phyloP scores from a whole-genome alignment of 768 basidiomycete genomes.

The Rickenella mellea region DNA sequence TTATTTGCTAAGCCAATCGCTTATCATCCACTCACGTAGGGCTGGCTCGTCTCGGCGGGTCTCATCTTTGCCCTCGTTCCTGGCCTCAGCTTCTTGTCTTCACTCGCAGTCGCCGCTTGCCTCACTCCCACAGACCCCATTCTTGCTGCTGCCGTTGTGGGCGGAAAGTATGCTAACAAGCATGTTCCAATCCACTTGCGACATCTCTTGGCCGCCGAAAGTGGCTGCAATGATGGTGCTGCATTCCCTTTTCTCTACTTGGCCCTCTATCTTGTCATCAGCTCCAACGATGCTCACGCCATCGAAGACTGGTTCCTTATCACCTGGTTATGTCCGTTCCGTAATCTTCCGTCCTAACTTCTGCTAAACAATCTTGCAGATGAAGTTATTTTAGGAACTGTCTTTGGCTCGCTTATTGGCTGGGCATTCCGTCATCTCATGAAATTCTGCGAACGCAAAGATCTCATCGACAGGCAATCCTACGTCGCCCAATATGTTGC shows the following conservation, averaged over 20 bases:
- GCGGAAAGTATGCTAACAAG: slow-evolving; percentile 58
- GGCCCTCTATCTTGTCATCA: slow-evolving; percentile 78
- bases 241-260: slow-evolving; percentile 92
- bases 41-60: slow-evolving; percentile 89
- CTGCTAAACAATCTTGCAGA: slow-evolving; percentile 34
- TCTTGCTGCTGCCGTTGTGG: slow-evolving; percentile 76
- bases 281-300: slow-evolving; percentile 48
- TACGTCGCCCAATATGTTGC: slow-evolving; percentile 90
- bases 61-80: slow-evolving; percentile 89
- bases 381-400: slow-evolving; percentile 65
- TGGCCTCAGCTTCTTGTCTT: slow-evolving; percentile 56
- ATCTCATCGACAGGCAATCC: slow-evolving; percentile 88
- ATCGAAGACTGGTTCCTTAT: slow-evolving; percentile 82
- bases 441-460: slow-evolving; percentile 82
- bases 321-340: slow-evolving; percentile 82
- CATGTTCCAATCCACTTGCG: slow-evolving; percentile 72
- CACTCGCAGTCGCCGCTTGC: slow-evolving; percentile 81
- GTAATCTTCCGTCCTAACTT: slow-evolving; percentile 18
- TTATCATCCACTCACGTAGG: slow-evolving; percentile 33
- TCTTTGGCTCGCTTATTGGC: slow-evolving; percentile 70
- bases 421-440: slow-evolving; percentile 79
- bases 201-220: slow-evolving; percentile 64
- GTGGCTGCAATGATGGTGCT: slow-evolving; percentile 94
- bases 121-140: slow-evolving; percentile 94
- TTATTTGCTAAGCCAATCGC: background rate